Evolutionary conservation across 1,284 basidiomycete species (phyloP), one percentile per base, ranked within the genome.

Genomic region (Marasmius sp.): DNA sequence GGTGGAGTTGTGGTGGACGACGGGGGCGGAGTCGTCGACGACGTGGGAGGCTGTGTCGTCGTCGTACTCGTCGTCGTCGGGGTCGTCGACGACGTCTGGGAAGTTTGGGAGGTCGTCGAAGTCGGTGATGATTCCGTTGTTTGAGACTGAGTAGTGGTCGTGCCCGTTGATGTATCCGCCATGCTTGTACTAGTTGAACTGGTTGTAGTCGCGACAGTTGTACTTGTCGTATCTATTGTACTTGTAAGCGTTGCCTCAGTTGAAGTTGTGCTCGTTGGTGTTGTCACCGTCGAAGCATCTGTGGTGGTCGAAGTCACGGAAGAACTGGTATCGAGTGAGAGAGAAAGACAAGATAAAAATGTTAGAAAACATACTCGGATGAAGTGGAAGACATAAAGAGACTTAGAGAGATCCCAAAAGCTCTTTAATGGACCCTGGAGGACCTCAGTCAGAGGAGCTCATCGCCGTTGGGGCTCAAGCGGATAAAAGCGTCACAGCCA

Each of bases 11-110:
- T 55, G 38, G 67, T 55, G 14, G 70, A 63, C 47, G 70, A 59
- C n/a, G 66, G 54, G 43, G 66, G 22, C n/a, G 67, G 55, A 7
- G 47, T 22, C 9, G 58, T 52, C 3, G 52, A 16, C 16, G 49
- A 38, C 22, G 50, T 37, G 9, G 52, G 38, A 37, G 52, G 10
- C 20, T 33, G 33, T 37, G 34, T 43, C 39, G 38, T 20, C 10
- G 55, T 63, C 5, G 66, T 51, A 12, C 60, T 49, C 50, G 66
- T 58, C 45, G 64, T 54, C 14, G 67, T 49, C 2, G 71, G 63
- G 22, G 63, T 65, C 22, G 71, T 58, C 7, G 70, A 63, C 36
- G 66, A 45, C 11, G 70, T 61, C 27, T 27, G 27, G 8, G 70
- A 57, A 33, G 68, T 59, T 6, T 65, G 50, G 43, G 64, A 59